Base-by-base conservation (phyloP, 495 filamentous ascomycete species). In the Penicillium chermesinum region DNA sequence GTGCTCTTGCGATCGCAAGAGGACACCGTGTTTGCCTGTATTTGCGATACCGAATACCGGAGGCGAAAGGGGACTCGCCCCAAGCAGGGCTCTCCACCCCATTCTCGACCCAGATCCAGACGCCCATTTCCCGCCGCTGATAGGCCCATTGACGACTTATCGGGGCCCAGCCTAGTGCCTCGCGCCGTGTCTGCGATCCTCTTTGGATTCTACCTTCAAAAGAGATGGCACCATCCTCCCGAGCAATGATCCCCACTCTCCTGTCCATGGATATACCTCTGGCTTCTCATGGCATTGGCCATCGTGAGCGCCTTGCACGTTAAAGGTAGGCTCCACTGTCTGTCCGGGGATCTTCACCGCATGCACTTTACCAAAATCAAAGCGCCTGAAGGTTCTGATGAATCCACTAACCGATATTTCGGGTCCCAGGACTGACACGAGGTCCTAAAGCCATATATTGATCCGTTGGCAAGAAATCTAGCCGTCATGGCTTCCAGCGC, bases 21-120 rank as follows among this genome's bases (percentile, higher is more conserved):
- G 71, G 71, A 72, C 71, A 74, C 71, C 43, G 69, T 74, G 71
- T 73, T 69, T 63, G 53, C 53, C 50, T 49, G 60, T 57, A 57
- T 42, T 7, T 16, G 13, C 22, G 14, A n/a, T 45, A 45, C 32
- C 41, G 48, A 52, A 48, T 60, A 60, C 53, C 39, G 38, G 35
- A 53, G 39, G 53, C 53, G 44, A 50, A 48, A 49, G 25, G 49
- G 40, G 46, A 36, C 32, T 25, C 33, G 41, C 38, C 41, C 48
- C 35, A 37, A 37, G 19, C 30, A 48, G 20, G 38, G 16, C 46
- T 27, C 45, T 27, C 36, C 18, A 17, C 33, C n/a, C 27, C 48
- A 48, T 40, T 50, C 41, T 52, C 41, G 49, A 50, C 44, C 45
- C 47, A 51, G 55, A 48, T 50, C 40, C 38, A 48, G 30, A 41